phyloP scores from a whole-genome alignment of 2,329 filamentous ascomycete genomes.

The Didymella segeticola region DNA sequence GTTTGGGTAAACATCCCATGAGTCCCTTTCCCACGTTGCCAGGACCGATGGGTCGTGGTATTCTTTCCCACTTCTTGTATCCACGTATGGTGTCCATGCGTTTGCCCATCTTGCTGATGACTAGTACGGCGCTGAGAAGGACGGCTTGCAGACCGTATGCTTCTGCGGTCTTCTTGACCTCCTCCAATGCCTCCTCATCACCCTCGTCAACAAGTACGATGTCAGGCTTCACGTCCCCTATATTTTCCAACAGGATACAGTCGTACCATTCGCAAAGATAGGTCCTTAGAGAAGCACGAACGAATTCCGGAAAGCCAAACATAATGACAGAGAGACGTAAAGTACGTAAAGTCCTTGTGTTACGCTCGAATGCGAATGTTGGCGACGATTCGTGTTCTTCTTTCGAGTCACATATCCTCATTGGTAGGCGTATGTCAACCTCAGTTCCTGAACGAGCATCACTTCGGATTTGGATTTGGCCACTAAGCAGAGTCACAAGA shows the following conservation, averaged over 20 bases:
- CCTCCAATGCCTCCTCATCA: slow-evolving; percentile 3
- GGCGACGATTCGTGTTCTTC: neutral
- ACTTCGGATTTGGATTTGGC: slow-evolving; percentile 25
- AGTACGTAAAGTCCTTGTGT: neutral
- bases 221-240: slow-evolving; percentile 9
- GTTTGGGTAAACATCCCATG: no score
- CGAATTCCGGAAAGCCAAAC: slow-evolving; percentile 13
- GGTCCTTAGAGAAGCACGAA: slow-evolving; percentile 1
- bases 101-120: neutral
- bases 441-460: neutral
- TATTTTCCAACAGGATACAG: slow-evolving; percentile 9
- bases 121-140: neutral
- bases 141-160: slow-evolving; percentile 2
- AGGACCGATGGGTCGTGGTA: neutral
- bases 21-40: neutral
- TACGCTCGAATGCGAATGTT: neutral
- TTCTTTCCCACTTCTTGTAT: neutral
- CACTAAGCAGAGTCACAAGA: slow-evolving; percentile 21
- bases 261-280: slow-evolving; percentile 20
- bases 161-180: slow-evolving; percentile 8
- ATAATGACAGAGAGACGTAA: slow-evolving; percentile 5
- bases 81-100: neutral
- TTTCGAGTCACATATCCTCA: neutral
- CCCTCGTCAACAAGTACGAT: slow-evolving; percentile 22
- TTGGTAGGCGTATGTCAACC: slow-evolving; percentile 2